Percentiles rank a stretch among this genome's conserved stretches.
Evolutionary conservation across 1,284 basidiomycete species (phyloP).

Genomic region (Paramarasmius palmivorus): DNA sequence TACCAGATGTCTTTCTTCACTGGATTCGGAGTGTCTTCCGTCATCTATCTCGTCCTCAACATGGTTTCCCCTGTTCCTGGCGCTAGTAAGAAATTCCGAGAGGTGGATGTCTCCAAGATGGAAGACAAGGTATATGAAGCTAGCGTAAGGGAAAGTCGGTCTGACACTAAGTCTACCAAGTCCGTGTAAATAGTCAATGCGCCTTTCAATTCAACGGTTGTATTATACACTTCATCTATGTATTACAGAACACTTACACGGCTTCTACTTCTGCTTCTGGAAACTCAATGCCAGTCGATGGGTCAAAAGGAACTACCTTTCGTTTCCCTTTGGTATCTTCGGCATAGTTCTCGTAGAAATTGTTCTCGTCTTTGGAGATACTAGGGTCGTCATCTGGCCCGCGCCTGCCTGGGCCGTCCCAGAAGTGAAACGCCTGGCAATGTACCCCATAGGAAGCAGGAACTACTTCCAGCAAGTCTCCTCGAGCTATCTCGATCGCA

Average conservation of each 20-base stretch:
- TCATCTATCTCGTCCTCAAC: conserved; percentile 66
- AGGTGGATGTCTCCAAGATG: conserved; percentile 57
- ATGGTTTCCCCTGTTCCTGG: conserved; percentile 60
- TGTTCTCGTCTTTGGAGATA: conserved; percentile 57
- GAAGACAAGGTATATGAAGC: conserved; percentile 10
- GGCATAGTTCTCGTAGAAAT: conserved; percentile 86
- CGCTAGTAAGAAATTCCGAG: conserved; percentile 49
- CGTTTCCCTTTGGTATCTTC: conserved; percentile 80
- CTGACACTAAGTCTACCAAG: background rate
- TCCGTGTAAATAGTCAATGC: no score
- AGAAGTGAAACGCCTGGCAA: conserved; percentile 89
- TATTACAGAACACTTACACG: conserved; percentile 3
- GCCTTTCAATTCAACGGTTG: no score
- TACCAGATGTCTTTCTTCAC: conserved; percentile 81
- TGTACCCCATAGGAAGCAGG: conserved; percentile 91
- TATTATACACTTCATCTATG: no score
- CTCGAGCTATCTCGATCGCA: conserved; percentile 91
- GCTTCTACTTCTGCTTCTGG: no score
- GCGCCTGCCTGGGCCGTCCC: conserved; percentile 76
- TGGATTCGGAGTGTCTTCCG: conserved; percentile 68
- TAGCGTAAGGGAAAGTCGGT: background rate
- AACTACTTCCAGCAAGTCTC: conserved; percentile 87
- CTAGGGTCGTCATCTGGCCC: conserved; percentile 43
- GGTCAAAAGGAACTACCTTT: conserved; percentile 21
- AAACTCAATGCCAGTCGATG: conserved; percentile 12